These are phyloP conservation scores for Rhodotorula sp. DNA, from an alignment of 1,284 basidiomycete species.

Conservation along the genomic window DNA sequence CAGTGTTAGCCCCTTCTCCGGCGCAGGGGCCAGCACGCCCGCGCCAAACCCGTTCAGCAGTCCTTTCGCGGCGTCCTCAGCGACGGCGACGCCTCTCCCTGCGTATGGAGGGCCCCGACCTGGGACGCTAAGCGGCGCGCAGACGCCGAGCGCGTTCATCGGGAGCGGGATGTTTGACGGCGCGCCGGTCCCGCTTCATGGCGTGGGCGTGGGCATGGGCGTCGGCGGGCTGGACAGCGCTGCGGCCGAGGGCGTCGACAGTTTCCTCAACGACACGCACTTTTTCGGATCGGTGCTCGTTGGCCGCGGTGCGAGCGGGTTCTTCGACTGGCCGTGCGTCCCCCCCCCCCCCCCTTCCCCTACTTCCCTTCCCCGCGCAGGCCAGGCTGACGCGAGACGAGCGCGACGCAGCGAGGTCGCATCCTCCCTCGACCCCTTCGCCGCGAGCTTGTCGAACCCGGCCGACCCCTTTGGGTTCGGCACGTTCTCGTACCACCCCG, in stretches of 20 bases:
- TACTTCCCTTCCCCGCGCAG: not conserved
- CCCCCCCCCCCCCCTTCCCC: not conserved
- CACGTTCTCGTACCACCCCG: slow-evolving; percentile 11
- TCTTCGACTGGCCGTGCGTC: slow-evolving; percentile 28
- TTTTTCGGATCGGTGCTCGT: slow-evolving; percentile 29
- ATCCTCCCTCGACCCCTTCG: not conserved
- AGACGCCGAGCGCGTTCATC: slow-evolving; percentile 22
- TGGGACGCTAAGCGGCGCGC: slow-evolving; percentile 18
- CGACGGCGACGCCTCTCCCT: slow-evolving; percentile 8
- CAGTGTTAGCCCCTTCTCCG: no score
- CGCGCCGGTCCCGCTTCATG: not conserved
- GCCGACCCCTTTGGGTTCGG: not conserved
- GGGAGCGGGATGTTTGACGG: slow-evolving; percentile 6
- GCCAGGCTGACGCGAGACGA: not conserved
- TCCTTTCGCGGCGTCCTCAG: slow-evolving; percentile 13
- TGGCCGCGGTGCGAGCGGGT: slow-evolving; percentile 21
- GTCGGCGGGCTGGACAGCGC: no score
- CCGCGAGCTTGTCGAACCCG: not conserved
- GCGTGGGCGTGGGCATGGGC: no score
- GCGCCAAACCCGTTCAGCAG: slow-evolving; percentile 20
- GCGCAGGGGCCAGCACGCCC: not conserved
- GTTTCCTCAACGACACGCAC: slow-evolving; percentile 27
- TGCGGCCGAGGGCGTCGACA: slow-evolving; percentile 20
- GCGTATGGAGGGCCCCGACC: slow-evolving; percentile 1
- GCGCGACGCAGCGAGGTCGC: not conserved